Conservation (phyloP, 441 rosid species). For the Hura crepitans region DNA sequence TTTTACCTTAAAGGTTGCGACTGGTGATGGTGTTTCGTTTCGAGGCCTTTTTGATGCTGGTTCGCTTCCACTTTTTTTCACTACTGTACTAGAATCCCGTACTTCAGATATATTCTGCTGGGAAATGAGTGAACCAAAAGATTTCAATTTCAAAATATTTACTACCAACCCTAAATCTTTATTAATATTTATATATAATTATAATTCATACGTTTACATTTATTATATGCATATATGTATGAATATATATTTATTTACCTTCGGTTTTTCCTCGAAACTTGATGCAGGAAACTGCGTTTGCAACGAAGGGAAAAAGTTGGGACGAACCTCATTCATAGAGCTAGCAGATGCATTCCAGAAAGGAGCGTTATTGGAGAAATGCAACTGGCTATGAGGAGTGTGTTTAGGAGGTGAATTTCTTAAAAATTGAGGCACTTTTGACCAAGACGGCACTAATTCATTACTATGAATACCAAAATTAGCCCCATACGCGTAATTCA, state of each 20-base stretch:
- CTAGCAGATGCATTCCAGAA: conserved; percentile 83
- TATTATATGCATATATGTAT: too few relatives aligned
- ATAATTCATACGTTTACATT: too few relatives aligned
- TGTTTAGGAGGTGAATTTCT: conserved; percentile 69
- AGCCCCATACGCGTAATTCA: conserved; percentile 39
- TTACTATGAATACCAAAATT: conserved; percentile 36
- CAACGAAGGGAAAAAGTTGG: conserved; percentile 52
- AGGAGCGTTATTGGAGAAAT: conserved; percentile 85
- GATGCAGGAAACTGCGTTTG: conserved; percentile 52
- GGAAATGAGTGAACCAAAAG: conserved; percentile 13
- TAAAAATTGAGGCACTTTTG: conserved; percentile 58
- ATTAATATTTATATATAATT: background rate
- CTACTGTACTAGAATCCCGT: conserved; percentile 44
- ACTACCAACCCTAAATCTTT: background rate
- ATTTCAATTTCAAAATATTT: background rate
- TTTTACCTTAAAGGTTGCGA: conserved; percentile 89
- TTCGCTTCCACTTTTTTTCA: conserved; percentile 70
- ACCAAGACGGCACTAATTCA: conserved; percentile 48
- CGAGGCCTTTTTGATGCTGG: conserved; percentile 63
- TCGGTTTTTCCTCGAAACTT: conserved; percentile 62
- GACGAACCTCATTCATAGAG: conserved; percentile 47
- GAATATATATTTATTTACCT: conserved; percentile 56
- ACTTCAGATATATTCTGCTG: conserved; percentile 47
- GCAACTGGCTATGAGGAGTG: conserved; percentile 50
- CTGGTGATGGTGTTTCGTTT: conserved; percentile 65